Evolutionary conservation across 2,329 filamentous ascomycete genomes (phyloP).

Genomic region (Trichoderma koningiopsis): DNA sequence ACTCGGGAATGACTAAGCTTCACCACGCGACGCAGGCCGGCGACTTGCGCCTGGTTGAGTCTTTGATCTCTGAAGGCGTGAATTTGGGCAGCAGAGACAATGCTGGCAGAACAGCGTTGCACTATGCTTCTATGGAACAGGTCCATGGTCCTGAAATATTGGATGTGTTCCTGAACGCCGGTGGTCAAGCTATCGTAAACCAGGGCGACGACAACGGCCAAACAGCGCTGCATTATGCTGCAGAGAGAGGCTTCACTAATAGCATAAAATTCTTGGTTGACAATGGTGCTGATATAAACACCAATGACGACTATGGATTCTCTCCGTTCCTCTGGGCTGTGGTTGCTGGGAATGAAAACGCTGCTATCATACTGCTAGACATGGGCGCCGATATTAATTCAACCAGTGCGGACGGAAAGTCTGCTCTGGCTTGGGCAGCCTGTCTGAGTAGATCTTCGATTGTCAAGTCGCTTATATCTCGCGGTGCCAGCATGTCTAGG

Average conservation of each 20-base stretch:
- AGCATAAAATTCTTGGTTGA: background rate
- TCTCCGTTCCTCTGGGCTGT: constrained; percentile 9
- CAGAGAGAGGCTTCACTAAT: background rate
- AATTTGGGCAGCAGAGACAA: background rate
- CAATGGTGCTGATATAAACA: background rate
- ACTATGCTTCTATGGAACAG: background rate
- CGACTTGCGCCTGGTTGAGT: background rate
- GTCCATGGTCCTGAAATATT: background rate
- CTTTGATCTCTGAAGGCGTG: background rate
- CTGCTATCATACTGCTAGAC: background rate
- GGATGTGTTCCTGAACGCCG: background rate
- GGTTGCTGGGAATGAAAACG: background rate
- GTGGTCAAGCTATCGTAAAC: background rate
- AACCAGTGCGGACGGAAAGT: background rate
- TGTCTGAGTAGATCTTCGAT: background rate
- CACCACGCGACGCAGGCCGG: background rate
- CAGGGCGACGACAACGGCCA: background rate
- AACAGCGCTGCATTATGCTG: background rate
- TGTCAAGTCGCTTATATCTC: background rate
- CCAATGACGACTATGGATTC: background rate
- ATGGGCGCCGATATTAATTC: background rate
- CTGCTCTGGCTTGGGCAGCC: constrained; percentile 9
- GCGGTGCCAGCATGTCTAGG: background rate
- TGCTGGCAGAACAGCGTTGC: background rate
- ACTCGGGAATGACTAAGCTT: constrained; percentile 1